These are phyloP conservation scores for Bipolaris victoriae DNA, from an alignment of 2,329 filamentous ascomycete genomes.

Conservation along the genomic window DNA sequence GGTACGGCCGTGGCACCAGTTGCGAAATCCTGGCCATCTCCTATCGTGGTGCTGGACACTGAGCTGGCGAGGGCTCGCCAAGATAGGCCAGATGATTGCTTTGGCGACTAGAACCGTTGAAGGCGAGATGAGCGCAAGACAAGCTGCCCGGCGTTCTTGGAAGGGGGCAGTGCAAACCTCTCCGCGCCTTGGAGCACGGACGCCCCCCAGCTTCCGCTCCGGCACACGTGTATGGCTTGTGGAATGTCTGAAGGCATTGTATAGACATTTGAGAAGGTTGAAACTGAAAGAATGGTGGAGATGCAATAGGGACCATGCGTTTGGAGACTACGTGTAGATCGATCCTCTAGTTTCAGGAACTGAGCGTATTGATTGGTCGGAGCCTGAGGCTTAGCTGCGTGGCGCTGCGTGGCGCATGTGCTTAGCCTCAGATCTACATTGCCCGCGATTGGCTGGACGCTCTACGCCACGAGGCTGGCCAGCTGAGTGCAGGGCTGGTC, in stretches of 20 bases:
- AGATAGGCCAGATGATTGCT: constrained; percentile 7
- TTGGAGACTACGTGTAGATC: background rate
- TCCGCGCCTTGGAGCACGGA: constrained; percentile 9
- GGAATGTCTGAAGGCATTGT: background rate
- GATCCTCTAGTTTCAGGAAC: constrained; percentile 1
- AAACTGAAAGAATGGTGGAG: background rate
- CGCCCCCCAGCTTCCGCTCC: constrained; percentile 1
- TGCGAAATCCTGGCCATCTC: constrained; percentile 2
- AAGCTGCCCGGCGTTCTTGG: constrained; percentile 16
- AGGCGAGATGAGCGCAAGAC: constrained; percentile 14
- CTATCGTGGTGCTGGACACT: background rate
- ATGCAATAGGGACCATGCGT: background rate
- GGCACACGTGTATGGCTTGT: background rate
- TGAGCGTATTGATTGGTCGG: background rate
- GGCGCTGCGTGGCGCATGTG: constrained; percentile 4
- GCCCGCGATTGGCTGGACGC: background rate
- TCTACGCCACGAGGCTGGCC: no score
- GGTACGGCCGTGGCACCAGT: constrained; percentile 4
- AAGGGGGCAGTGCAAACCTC: constrained; percentile 22
- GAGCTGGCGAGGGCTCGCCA: constrained; percentile 2
- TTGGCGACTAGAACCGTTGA: constrained; percentile 9
- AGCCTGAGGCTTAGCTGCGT: constrained; percentile 1
- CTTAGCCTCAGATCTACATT: background rate
- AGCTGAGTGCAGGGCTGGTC: background rate
- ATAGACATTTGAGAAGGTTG: background rate